A percentile compares a stretch with the other conserved stretches of the same genome.
Evolutionary conservation across 306 rosid genomes (phyloP).

Genomic region (Castanea sativa): DNA sequence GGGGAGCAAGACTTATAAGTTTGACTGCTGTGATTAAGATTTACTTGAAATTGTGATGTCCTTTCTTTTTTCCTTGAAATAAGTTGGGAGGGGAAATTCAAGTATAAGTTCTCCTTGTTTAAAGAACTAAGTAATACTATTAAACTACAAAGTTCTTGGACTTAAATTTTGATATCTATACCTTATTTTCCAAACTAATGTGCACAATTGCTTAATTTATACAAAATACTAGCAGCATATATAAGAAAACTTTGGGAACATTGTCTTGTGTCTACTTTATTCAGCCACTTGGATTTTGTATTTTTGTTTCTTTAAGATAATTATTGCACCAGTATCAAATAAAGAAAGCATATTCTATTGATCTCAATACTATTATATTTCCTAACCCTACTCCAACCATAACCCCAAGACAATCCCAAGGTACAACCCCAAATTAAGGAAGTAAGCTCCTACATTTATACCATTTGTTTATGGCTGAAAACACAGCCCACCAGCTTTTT

Average conservation of each 20-base stretch:
- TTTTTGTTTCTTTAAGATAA: conserved; percentile 41
- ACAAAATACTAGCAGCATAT: background rate
- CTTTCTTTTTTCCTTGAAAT: too few relatives aligned
- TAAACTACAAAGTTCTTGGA: too few relatives aligned
- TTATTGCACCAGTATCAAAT: conserved; percentile 39
- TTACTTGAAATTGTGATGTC: too few relatives aligned
- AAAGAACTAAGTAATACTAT: too few relatives aligned
- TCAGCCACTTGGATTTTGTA: conserved; percentile 27
- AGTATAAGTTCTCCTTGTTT: too few relatives aligned
- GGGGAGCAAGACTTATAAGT: too few relatives aligned
- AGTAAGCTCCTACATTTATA: conserved; percentile 24
- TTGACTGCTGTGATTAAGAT: too few relatives aligned
- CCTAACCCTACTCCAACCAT: conserved; percentile 34
- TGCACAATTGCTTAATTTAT: too few relatives aligned
- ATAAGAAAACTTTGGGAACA: background rate
- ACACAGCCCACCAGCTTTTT: conserved; percentile 61
- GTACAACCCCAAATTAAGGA: conserved; percentile 58
- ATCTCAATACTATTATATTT: conserved; percentile 27
- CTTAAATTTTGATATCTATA: too few relatives aligned
- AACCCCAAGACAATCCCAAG: conserved; percentile 42
- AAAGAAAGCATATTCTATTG: conserved; percentile 35
- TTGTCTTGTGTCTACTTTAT: background rate
- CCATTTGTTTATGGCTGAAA: conserved; percentile 43
- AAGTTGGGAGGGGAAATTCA: too few relatives aligned
- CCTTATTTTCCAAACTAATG: too few relatives aligned